Base-by-base conservation (phyloP, 2,329 filamentous ascomycete genomes). In the Ceratocystis smalleyi region DNA sequence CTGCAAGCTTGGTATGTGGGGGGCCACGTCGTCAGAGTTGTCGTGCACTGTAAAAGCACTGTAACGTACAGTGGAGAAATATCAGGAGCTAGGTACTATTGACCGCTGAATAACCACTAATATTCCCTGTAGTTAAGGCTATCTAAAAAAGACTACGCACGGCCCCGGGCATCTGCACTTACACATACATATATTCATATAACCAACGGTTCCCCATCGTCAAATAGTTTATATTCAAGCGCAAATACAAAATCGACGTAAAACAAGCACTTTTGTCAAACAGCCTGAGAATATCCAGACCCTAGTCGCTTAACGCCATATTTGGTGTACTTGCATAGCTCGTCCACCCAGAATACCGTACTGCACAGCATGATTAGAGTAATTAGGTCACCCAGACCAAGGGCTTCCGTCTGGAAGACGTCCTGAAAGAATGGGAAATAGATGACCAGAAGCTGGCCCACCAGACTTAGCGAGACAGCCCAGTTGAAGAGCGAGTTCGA, bases 401-500 rank as follows among this genome's bases (percentile, higher is more conserved):
- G 75, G 0, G 88, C 86, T 74, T 99, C 94, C 0, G 94, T 99
- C 77, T 99, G 94, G 76, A 99, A 99, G 4, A 97, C 86, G 62
- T 88, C 83, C 75, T 99, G 94, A 70, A 99, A 77, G 77, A 91
- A 91, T 8, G 94, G 94, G 68, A 97, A 85, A 74, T 97, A 99
- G 63, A 99, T 90, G 64, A 99, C 95, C 67, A 92, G 81, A 57
- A 91, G 77, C 75, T 99, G 94, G 1, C 94, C 94, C 4, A 88
- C 76, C 60, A 99, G 74, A 72, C 88, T 92, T 27, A 94, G 85
- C 7, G 87, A 81, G 1, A 99, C 94, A 0, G 94, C 91, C 79
- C 92, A 96, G 75, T 97, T 97, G 77, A 99, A 99, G 75, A 99
- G 87, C 67, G 85, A 87, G 73, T 99, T 99, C 7, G 86, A 84